Percentiles rank a stretch among this genome's conserved stretches.
These are phyloP conservation scores for Cucumis cinereus DNA, from an alignment of 306 rosid genomes.

Conservation along the genomic window DNA sequence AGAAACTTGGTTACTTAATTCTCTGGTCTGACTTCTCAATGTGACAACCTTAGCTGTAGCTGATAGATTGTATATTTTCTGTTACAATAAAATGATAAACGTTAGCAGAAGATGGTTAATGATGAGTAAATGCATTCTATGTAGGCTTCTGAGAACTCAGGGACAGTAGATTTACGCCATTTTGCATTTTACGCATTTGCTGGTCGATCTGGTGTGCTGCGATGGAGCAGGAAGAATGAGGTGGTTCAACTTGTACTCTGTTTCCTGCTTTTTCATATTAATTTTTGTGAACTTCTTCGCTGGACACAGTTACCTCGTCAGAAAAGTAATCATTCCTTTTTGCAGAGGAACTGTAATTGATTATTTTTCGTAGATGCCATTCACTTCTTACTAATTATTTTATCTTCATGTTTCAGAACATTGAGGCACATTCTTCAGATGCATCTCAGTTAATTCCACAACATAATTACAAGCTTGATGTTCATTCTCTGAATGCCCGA, in stretches of 20 bases:
- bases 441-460: constrained; percentile 80
- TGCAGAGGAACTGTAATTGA: neutral
- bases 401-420: constrained; percentile 44
- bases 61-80: neutral
- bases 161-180: constrained; percentile 76
- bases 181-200: constrained; percentile 89
- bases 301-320: neutral
- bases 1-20: neutral
- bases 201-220: constrained; percentile 61
- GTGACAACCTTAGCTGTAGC: neutral
- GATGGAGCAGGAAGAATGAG: constrained; percentile 83
- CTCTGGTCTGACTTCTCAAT: neutral
- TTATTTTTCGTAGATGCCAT: neutral
- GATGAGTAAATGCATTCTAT: constrained; percentile 13
- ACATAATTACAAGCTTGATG: constrained; percentile 97
- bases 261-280: neutral
- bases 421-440: constrained; percentile 79
- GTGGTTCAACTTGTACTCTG: constrained; percentile 18
- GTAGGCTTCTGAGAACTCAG: constrained; percentile 64
- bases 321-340: neutral
- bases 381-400: constrained; percentile 1
- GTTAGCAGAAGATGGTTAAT: constrained; percentile 9
- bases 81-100: neutral
- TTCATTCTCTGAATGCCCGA: constrained; percentile 67
- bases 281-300: neutral